Conservation (phyloP, 208 protist genomes). For the Acanthamoeba culbertsoni region DNA sequence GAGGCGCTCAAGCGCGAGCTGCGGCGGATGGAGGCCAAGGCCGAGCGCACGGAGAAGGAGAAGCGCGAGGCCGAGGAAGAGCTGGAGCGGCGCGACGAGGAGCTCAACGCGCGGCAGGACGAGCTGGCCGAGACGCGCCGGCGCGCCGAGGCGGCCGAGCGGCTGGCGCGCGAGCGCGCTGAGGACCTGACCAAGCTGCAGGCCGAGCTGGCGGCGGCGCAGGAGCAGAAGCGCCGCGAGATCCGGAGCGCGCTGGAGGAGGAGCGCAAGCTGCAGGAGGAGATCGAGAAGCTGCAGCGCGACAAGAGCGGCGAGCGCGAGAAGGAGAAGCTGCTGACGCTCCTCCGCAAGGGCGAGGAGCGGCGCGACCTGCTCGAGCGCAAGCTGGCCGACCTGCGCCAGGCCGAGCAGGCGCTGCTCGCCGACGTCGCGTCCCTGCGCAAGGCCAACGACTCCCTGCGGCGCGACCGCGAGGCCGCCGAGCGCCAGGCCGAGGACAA, state of each 20-base stretch:
- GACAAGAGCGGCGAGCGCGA: conserved; percentile 22
- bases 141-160: background rate
- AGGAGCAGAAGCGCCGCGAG: background rate
- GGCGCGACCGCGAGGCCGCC: background rate
- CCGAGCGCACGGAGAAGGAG: background rate
- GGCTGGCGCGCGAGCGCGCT: background rate
- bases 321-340: background rate
- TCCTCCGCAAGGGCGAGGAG: conserved; percentile 11
- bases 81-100: background rate
- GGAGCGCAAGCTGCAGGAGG: conserved; percentile 22
- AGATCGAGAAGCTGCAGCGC: conserved; percentile 50
- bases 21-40: background rate
- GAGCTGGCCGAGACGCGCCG: background rate
- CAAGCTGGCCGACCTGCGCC: background rate
- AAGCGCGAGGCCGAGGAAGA: conserved; percentile 32
- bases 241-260: conserved; percentile 1
- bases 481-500: background rate
- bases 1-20: conserved; percentile 11
- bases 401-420: background rate
- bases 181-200: background rate
- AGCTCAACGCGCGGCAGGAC: background rate
- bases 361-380: conserved; percentile 4
- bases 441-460: background rate
- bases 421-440: background rate
- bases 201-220: background rate